phyloP scores from a whole-genome alignment of 176 grass and related monocot species.

The Aechmea fasciata region DNA sequence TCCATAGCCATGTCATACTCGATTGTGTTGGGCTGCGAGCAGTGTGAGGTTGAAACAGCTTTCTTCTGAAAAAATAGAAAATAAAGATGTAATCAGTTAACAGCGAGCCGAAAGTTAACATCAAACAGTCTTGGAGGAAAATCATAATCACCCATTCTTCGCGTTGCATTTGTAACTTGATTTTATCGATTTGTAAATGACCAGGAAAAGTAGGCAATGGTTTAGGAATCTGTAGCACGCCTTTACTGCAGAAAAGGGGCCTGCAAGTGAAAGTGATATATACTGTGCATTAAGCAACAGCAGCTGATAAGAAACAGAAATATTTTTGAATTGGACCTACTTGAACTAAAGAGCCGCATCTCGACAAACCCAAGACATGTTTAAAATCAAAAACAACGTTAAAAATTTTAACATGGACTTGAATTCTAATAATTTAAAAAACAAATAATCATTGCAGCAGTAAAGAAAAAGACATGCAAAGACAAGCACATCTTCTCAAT shows the following conservation, averaged over 20 bases:
- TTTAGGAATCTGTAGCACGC: slow-evolving; percentile 60
- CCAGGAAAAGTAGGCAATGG: slow-evolving; percentile 41
- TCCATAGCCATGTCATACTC: slow-evolving; percentile 88
- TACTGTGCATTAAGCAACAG: slow-evolving; percentile 12
- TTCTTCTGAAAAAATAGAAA: slow-evolving; percentile 50
- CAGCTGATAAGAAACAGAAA: slow-evolving; percentile 13
- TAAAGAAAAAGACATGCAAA: too few species aligned
- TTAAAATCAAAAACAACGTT: neutral
- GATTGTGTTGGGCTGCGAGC: slow-evolving; percentile 90
- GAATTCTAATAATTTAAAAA: neutral
- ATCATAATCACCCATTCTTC: slow-evolving; percentile 50
- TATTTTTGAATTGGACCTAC: neutral
- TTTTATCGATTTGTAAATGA: slow-evolving; percentile 48
- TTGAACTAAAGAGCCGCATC: too few species aligned
- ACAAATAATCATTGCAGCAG: too few species aligned
- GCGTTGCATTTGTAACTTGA: slow-evolving; percentile 35
- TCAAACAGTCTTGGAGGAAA: neutral
- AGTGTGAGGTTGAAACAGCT: slow-evolving; percentile 88
- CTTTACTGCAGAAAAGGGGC: slow-evolving; percentile 83
- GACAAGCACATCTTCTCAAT: too few species aligned
- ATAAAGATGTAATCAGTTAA: neutral
- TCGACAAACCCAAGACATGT: neutral
- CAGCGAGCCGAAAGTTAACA: slow-evolving; percentile 2
- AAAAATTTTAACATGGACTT: neutral
- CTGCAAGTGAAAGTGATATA: slow-evolving; percentile 33